A percentile compares a stretch with the other conserved stretches of the same genome.
phyloP scores from a whole-genome alignment of 257 asterid species.

The Solanum tacnaense region DNA sequence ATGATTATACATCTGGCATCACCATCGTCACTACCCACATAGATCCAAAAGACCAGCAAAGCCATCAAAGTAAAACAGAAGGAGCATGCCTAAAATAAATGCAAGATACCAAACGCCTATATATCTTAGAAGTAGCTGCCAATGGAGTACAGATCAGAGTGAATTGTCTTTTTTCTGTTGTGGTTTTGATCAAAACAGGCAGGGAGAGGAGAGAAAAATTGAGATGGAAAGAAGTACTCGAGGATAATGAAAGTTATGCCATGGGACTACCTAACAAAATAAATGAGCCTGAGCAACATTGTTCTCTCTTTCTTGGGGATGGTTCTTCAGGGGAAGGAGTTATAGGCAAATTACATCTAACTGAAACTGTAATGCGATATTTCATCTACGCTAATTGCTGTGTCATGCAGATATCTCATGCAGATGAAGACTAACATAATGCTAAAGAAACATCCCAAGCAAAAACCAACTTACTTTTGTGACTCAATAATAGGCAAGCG shows the following conservation, averaged over 20 bases:
- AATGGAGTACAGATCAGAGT: neutral
- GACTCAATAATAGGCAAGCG: conserved; percentile 84
- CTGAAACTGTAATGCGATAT: neutral
- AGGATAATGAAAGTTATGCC: neutral
- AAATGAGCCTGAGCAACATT: neutral
- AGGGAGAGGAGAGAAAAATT: neutral
- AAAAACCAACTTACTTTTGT: conserved; percentile 57
- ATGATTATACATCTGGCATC: neutral
- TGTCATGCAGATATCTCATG: neutral
- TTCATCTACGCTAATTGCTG: neutral
- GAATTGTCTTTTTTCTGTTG: neutral
- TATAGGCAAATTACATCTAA: neutral
- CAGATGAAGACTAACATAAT: neutral
- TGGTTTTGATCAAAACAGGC: neutral
- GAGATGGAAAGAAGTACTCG: neutral
- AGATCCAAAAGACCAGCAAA: neutral
- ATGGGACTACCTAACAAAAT: neutral
- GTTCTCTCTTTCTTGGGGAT: neutral
- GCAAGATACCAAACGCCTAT: neutral
- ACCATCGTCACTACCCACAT: neutral
- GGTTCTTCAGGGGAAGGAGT: neutral
- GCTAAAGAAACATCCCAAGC: neutral
- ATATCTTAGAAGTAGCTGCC: neutral
- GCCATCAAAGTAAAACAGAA: neutral
- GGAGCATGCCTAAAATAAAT: neutral